Evolutionary conservation across 768 basidiomycete species (phyloP).

Genomic region (Sutorius australiensis): DNA sequence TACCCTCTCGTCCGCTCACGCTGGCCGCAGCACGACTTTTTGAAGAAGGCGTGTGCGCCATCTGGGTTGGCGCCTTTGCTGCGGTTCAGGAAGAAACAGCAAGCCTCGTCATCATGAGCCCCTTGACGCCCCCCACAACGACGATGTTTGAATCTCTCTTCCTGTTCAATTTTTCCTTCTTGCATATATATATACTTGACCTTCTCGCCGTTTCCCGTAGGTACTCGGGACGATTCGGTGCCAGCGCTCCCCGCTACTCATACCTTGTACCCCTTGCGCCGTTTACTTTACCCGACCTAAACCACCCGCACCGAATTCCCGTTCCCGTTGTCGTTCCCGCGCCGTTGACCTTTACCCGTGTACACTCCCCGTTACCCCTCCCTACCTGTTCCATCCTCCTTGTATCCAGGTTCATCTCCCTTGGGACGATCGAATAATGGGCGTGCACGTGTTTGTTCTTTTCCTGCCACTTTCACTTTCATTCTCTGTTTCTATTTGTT

Average conservation of each 20-base stretch:
- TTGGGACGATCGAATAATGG: too few species aligned
- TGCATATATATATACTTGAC: conserved; percentile 22
- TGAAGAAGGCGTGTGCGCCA: conserved; percentile 82
- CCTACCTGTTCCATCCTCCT: too few species aligned
- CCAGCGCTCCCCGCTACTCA: too few species aligned
- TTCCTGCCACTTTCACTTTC: not conserved
- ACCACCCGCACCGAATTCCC: too few species aligned
- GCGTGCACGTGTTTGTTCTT: not conserved
- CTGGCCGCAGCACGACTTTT: conserved; percentile 82
- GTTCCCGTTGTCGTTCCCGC: too few species aligned
- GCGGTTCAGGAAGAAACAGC: conserved; percentile 71
- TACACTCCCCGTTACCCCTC: too few species aligned
- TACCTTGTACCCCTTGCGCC: too few species aligned
- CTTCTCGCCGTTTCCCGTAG: not conserved
- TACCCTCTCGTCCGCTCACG: not conserved
- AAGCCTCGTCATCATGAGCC: conserved; percentile 34
- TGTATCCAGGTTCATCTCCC: too few species aligned
- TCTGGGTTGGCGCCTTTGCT: conserved; percentile 83
- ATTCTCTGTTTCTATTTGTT: not conserved
- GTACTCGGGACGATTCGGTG: not conserved
- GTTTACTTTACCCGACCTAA: too few species aligned
- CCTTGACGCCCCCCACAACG: not conserved
- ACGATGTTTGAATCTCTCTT: not conserved
- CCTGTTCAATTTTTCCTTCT: conserved; percentile 5
- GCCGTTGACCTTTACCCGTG: too few species aligned